Conservation (phyloP, 495 filamentous ascomycete species). For the Trichoderma gamsii region DNA sequence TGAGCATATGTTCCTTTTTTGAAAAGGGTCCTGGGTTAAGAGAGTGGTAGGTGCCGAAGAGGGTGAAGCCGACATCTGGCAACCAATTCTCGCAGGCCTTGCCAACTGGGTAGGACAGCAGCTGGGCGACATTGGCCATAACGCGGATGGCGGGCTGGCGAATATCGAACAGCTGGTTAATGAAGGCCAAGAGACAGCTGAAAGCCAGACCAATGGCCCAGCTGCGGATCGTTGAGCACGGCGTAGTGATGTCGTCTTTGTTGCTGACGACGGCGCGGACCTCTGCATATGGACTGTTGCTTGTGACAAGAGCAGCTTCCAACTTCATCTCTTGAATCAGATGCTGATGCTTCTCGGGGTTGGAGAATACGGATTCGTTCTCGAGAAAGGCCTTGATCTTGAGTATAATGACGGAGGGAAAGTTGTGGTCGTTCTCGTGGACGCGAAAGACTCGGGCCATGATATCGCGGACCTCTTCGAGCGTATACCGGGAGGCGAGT, state of each 20-base stretch:
- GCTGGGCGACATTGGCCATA: slow-evolving; percentile 31
- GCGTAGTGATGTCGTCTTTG: slow-evolving; percentile 31
- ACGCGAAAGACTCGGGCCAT: slow-evolving; percentile 30
- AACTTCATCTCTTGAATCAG: slow-evolving; percentile 38
- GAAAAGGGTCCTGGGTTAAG: slow-evolving; percentile 46
- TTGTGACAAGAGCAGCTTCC: slow-evolving; percentile 36
- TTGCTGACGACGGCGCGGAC: slow-evolving; percentile 44
- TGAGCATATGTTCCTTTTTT: slow-evolving; percentile 45
- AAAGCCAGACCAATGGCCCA: slow-evolving; percentile 34
- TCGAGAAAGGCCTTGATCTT: slow-evolving; percentile 32
- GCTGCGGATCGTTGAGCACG: slow-evolving; percentile 31
- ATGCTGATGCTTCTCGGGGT: slow-evolving; percentile 23
- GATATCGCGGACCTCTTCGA: slow-evolving; percentile 25
- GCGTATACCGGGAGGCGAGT: slow-evolving; percentile 20
- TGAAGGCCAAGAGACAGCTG: slow-evolving; percentile 27
- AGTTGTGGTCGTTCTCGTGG: slow-evolving; percentile 35
- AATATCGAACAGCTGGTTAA: slow-evolving; percentile 37
- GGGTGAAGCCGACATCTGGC: slow-evolving; percentile 34
- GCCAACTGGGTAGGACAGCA: slow-evolving; percentile 34
- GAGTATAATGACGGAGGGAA: slow-evolving; percentile 28
- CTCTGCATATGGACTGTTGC: slow-evolving; percentile 41
- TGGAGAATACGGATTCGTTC: slow-evolving; percentile 15
- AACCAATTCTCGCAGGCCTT: slow-evolving; percentile 29
- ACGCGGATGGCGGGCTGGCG: slow-evolving; percentile 30
- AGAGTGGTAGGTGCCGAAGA: slow-evolving; percentile 29